Evolutionary conservation across 2,329 filamentous ascomycete species (phyloP).

Genomic region (Talaromyces sp.): DNA sequence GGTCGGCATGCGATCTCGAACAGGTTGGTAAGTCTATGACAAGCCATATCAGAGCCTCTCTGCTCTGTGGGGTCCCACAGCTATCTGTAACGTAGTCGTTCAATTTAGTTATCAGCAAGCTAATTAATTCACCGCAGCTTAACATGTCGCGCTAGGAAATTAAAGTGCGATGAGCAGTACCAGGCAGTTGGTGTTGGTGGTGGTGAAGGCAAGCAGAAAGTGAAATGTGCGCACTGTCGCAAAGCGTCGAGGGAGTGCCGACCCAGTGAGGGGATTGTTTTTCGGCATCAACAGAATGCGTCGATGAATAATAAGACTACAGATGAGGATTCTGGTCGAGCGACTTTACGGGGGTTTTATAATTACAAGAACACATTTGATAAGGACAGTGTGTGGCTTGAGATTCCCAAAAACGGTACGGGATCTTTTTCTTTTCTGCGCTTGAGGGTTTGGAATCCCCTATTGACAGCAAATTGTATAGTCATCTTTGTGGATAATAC

Average conservation of each 20-base stretch:
- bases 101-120: not conserved
- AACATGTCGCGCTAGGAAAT: slow-evolving; percentile 57
- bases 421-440: not conserved
- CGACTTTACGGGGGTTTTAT: slow-evolving; percentile 56
- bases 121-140: slow-evolving; percentile 30
- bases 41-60: slow-evolving; percentile 2
- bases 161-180: slow-evolving; percentile 56
- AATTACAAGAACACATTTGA: slow-evolving; percentile 63
- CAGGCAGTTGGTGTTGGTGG: slow-evolving; percentile 30
- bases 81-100: not conserved
- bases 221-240: slow-evolving; percentile 56
- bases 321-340: slow-evolving; percentile 35
- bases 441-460: not conserved
- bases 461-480: slow-evolving; percentile 20
- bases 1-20: slow-evolving; percentile 40
- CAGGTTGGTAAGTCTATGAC: slow-evolving; percentile 35
- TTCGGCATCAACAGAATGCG: slow-evolving; percentile 65
- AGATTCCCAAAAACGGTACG: slow-evolving; percentile 55
- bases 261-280: slow-evolving; percentile 59
- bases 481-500: slow-evolving; percentile 59
- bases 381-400: slow-evolving; percentile 57
- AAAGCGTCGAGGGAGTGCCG: slow-evolving; percentile 58
- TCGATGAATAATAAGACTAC: slow-evolving; percentile 52
- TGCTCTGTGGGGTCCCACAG: not conserved
- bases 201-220: slow-evolving; percentile 41